Base-by-base conservation (phyloP, 1,284 basidiomycete genomes). In the Tremellales sp. region DNA sequence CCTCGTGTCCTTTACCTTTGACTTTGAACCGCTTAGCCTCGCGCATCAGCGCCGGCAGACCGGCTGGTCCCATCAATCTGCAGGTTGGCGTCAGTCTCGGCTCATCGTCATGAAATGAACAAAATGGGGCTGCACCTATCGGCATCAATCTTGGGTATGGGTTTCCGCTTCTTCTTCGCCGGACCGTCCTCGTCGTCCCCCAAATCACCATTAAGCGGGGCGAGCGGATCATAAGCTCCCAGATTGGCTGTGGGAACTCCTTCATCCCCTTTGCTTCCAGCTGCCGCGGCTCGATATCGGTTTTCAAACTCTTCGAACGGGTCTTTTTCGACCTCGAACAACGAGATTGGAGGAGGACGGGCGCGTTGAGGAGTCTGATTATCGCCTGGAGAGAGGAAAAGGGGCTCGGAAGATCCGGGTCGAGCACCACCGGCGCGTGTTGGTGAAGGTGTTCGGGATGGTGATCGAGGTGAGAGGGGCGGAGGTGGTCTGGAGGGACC, bases 1-100 rank as follows among this genome's bases (percentile, higher is more conserved):
- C 90, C 79, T 97, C 92, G 59, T 89, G 82, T 0, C 91, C 91
- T 69, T 94, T 94, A 3, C 90, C 91, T 57, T 82, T 85, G 19
- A 83, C 77, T 60, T 81, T 85, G 72, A 91, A 88, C 46, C 81
- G 75, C 72, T 86, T 86, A 15, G 84, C 80, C 47, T 84, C 79
- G 48, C 83, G 77, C 40, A 89, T 79, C 24, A 97, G 78, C 40
- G 81, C 79, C 1, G 86, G 87, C 56, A 97, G 84, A 0, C 92
- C 92, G 41, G 80, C 77, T 2, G 80, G 74, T 3, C 84, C 82
- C 6, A 91, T 73, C 48, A 97, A 68, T 24, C 77, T 78, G 59
- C 17, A 21, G 31, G 31, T 17, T 29, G 39, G 27, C 33, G 13
- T 37, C 31, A 48, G 35, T 37, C 29, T 7, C 26, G 25, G 10